Evolutionary conservation across 805 yeast species (phyloP).

Genomic region (Clavispora carvajalis): DNA sequence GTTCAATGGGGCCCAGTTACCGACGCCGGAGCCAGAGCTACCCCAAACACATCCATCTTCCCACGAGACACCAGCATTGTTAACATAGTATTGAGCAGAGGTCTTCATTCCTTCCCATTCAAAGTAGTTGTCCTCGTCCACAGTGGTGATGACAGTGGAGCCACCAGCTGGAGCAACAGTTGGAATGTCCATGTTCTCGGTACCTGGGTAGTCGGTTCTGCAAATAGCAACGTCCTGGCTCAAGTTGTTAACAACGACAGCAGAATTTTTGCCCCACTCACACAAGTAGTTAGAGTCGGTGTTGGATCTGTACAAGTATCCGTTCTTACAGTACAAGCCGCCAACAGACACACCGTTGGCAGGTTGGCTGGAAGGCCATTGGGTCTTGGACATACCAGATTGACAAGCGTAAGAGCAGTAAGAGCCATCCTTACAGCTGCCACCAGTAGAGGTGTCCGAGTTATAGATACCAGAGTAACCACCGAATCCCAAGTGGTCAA

Average conservation of each 20-base stretch:
- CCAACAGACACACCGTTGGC: conserved; percentile 66
- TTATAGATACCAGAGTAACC: conserved; percentile 79
- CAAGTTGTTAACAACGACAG: conserved; percentile 49
- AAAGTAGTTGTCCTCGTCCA: conserved; percentile 48
- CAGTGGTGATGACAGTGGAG: conserved; percentile 46
- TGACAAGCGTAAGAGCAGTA: conserved; percentile 83
- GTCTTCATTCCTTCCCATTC: conserved; percentile 59
- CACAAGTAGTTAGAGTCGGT: conserved; percentile 48
- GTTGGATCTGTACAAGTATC: conserved; percentile 60
- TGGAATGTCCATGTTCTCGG: conserved; percentile 76
- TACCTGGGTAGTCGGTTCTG: conserved; percentile 79
- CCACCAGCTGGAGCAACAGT: conserved; percentile 55
- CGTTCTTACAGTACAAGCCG: conserved; percentile 59
- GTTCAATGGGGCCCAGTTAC: conserved; percentile 98
- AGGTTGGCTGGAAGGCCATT: conserved; percentile 70
- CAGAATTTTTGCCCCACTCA: conserved; percentile 57
- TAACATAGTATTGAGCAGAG: conserved; percentile 70
- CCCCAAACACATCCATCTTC: conserved; percentile 98
- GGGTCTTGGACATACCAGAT: conserved; percentile 77
- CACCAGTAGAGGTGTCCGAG: conserved; percentile 54
- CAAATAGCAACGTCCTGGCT: conserved; percentile 56
- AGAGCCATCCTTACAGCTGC: conserved; percentile 78
- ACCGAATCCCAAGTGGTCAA: conserved; percentile 68
- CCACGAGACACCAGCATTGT: conserved; percentile 84
- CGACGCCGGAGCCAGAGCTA: conserved; percentile 65